Conservation (phyloP, 2,329 filamentous ascomycete species). For the Metarhizium humberi region DNA sequence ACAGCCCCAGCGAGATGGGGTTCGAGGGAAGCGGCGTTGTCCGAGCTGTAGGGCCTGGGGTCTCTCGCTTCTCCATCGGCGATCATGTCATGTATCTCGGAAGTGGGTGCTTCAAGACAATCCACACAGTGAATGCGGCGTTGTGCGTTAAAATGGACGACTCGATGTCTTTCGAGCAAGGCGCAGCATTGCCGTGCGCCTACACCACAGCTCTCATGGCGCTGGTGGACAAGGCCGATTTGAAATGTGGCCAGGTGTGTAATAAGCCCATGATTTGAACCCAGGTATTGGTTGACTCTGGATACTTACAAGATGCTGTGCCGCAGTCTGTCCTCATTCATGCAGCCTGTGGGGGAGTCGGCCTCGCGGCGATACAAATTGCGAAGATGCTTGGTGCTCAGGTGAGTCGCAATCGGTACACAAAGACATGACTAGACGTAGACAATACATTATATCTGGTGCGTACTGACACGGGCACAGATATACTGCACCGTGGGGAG, state of each 20-base stretch:
- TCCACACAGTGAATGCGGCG: constrained; percentile 13
- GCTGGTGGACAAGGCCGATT: constrained; percentile 3
- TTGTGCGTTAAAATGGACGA: no score
- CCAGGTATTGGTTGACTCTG: no score
- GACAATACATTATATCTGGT: background rate
- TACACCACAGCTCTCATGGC: constrained; percentile 21
- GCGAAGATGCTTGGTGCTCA: constrained; percentile 14
- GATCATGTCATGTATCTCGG: background rate
- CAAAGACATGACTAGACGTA: no score
- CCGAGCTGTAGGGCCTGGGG: background rate
- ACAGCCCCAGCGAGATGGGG: background rate
- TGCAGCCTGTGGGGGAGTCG: constrained; percentile 19
- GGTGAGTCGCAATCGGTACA: background rate
- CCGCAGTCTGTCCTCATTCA: constrained; percentile 22
- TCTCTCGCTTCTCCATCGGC: background rate
- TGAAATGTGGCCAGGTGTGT: constrained; percentile 7
- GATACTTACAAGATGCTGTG: background rate
- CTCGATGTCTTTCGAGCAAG: constrained; percentile 15
- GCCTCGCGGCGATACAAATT: constrained; percentile 19
- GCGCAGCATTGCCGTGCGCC: constrained; percentile 21
- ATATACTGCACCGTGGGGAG: constrained; percentile 18
- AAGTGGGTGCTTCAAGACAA: background rate
- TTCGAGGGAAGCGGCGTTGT: background rate
- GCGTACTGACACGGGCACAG: background rate
- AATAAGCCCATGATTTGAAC: background rate